These are phyloP conservation scores for Filosporella fistucella DNA, from an alignment of 495 filamentous ascomycete genomes.

Conservation along the genomic window DNA sequence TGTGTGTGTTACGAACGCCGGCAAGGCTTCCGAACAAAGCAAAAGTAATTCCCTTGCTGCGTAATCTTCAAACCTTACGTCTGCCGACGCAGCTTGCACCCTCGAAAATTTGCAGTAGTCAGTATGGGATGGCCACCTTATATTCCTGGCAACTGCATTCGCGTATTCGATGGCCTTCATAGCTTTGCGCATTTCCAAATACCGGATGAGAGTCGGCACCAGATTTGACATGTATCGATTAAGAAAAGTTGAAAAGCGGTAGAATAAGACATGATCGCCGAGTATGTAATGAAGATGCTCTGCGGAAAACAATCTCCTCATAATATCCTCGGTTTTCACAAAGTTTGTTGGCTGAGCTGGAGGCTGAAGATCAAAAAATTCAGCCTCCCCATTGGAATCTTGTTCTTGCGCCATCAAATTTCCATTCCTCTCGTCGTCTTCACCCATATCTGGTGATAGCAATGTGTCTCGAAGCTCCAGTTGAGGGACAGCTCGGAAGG, in stretches of 20 bases:
- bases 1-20: constrained; percentile 52
- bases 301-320: constrained; percentile 6
- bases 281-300: constrained; percentile 16
- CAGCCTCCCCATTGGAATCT: background rate
- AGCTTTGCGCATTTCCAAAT: constrained; percentile 17
- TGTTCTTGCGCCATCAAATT: no score
- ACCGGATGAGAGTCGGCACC: constrained; percentile 12
- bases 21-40: constrained; percentile 43
- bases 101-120: constrained; percentile 12
- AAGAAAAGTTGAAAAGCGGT: constrained; percentile 12
- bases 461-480: no score
- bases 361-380: constrained; percentile 14
- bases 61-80: constrained; percentile 14
- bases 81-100: constrained; percentile 7
- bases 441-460: no score
- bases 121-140: constrained; percentile 17
- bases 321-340: constrained; percentile 12
- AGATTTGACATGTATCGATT: constrained; percentile 10
- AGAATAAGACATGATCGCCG: constrained; percentile 9
- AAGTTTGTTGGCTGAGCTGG: background rate
- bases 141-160: constrained; percentile 9
- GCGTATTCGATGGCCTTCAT: constrained; percentile 17
- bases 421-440: no score
- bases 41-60: constrained; percentile 9
- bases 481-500: no score